phyloP scores from a whole-genome alignment of 192 early-diverging fungal species.

The Linnemannia exigua region DNA sequence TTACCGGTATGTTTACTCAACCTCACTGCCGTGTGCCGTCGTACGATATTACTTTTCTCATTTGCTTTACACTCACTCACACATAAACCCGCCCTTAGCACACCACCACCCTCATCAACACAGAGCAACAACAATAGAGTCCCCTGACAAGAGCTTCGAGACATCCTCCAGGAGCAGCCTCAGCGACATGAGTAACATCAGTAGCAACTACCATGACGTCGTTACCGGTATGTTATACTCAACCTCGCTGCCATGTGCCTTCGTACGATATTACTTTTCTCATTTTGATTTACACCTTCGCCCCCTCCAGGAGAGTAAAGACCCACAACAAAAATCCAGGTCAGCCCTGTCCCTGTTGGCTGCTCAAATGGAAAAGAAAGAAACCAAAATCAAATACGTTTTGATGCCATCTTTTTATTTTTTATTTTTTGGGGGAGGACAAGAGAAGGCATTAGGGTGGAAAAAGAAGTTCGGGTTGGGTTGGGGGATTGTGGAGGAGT shows the following conservation, averaged over 20 bases:
- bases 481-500: neutral
- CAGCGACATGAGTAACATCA: conserved; percentile 17
- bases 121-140: conserved; percentile 9
- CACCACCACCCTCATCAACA: neutral
- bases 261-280: too few species aligned
- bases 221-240: conserved; percentile 49
- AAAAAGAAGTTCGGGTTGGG: neutral
- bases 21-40: too few species aligned
- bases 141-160: conserved; percentile 29
- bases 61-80: neutral
- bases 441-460: too few species aligned
- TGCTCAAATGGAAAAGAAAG: neutral
- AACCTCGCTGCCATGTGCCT: too few species aligned
- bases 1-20: too few species aligned
- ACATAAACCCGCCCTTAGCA: neutral
- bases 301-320: too few species aligned
- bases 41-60: too few species aligned
- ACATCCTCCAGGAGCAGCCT: conserved; percentile 48
- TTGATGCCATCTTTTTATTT: neutral
- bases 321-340: neutral
- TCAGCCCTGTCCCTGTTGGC: neutral
- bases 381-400: neutral
- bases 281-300: neutral
- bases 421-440: neutral
- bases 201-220: conserved; percentile 20